These are phyloP conservation scores for Leersia perrieri DNA, from an alignment of 176 grass and related monocot species.

Conservation along the genomic window DNA sequence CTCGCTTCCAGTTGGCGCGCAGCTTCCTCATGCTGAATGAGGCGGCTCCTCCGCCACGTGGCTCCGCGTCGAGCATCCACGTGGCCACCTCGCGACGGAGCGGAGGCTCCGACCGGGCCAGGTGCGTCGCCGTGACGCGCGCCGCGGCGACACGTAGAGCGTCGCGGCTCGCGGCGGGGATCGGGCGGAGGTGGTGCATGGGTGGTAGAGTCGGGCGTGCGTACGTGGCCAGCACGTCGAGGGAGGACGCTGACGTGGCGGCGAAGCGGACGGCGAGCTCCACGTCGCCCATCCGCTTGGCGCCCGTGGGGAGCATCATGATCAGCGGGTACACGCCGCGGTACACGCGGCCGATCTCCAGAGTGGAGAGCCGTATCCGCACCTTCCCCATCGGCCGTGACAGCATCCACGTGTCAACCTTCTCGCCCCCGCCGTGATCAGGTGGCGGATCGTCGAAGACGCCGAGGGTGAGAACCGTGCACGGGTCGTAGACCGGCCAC, in stretches of 20 bases:
- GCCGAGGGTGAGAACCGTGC: slow-evolving; percentile 81
- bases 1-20: slow-evolving; percentile 83
- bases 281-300: slow-evolving; percentile 83
- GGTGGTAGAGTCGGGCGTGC: slow-evolving; percentile 49
- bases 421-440: too few species aligned
- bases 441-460: slow-evolving; percentile 75
- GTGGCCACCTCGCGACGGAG: slow-evolving; percentile 63
- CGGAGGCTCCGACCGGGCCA: slow-evolving; percentile 75
- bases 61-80: slow-evolving; percentile 87
- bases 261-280: slow-evolving; percentile 89
- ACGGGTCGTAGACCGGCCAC: slow-evolving; percentile 86
- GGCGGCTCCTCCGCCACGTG: too few species aligned
- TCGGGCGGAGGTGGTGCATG: slow-evolving; percentile 68
- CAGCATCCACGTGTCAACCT: too few species aligned
- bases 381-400: slow-evolving; percentile 80
- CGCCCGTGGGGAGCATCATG: slow-evolving; percentile 68
- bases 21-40: slow-evolving; percentile 96
- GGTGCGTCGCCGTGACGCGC: slow-evolving; percentile 52
- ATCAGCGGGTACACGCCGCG: slow-evolving; percentile 74
- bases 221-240: slow-evolving; percentile 74
- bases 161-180: slow-evolving; percentile 46
- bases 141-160: slow-evolving; percentile 58
- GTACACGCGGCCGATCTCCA: slow-evolving; percentile 65
- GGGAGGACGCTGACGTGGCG: slow-evolving; percentile 34
- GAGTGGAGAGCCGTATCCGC: slow-evolving; percentile 72